phyloP scores from a whole-genome alignment of 768 basidiomycete genomes.

The Amanita fuliginea region DNA sequence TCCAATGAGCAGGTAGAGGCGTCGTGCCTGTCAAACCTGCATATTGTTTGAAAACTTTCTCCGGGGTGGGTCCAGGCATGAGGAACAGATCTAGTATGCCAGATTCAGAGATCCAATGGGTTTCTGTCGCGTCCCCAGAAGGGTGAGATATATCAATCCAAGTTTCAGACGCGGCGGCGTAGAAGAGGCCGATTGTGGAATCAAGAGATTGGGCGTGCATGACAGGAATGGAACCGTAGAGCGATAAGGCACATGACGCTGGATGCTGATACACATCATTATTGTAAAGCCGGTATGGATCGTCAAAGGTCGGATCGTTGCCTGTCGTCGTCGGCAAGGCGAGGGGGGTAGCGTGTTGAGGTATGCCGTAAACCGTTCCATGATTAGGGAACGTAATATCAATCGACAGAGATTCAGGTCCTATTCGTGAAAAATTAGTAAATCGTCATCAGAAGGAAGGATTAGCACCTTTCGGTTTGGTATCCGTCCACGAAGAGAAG shows the following conservation, averaged over 20 bases:
- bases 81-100: slow-evolving; percentile 93
- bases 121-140: slow-evolving; percentile 57
- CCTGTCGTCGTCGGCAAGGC: slow-evolving; percentile 85
- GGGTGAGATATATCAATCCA: slow-evolving; percentile 87
- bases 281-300: slow-evolving; percentile 94
- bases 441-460: neutral
- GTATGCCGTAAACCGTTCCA: slow-evolving; percentile 88
- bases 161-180: slow-evolving; percentile 82
- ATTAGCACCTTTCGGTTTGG: slow-evolving; percentile 83
- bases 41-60: slow-evolving; percentile 80
- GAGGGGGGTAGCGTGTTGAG: slow-evolving; percentile 88
- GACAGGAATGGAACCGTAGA: slow-evolving; percentile 88
- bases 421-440: slow-evolving; percentile 27
- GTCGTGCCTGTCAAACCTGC: slow-evolving; percentile 75
- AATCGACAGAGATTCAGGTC: slow-evolving; percentile 87
- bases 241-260: slow-evolving; percentile 63
- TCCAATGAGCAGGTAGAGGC: slow-evolving; percentile 84
- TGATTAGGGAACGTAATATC: slow-evolving; percentile 93
- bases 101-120: slow-evolving; percentile 97
- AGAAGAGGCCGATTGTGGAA: slow-evolving; percentile 86
- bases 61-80: slow-evolving; percentile 81
- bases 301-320: slow-evolving; percentile 62
- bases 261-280: slow-evolving; percentile 95
- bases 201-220: slow-evolving; percentile 87
- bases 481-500: slow-evolving; percentile 80